Evolutionary conservation across 768 basidiomycete species (phyloP).

Genomic region (Amanita jacksonii): DNA sequence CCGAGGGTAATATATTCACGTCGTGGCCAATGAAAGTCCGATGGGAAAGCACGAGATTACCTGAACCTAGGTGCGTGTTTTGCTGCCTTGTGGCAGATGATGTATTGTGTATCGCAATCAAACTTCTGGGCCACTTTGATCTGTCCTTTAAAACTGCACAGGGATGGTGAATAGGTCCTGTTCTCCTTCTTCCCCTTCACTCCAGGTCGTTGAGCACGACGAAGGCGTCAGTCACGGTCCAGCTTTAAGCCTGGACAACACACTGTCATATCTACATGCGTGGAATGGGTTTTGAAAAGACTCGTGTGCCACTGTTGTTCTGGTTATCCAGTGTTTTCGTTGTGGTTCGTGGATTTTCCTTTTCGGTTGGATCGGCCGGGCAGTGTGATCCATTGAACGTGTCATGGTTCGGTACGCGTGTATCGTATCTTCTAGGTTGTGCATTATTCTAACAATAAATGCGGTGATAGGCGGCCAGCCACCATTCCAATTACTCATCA

Average conservation of each 20-base stretch:
- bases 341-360: conserved; percentile 13
- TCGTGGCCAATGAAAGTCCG: no score
- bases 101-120: neutral
- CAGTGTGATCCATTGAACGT: conserved; percentile 17
- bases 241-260: no score
- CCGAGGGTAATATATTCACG: no score
- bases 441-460: neutral
- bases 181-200: no score
- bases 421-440: neutral
- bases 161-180: no score
- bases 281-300: neutral
- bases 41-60: neutral
- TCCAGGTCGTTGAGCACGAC: no score
- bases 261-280: no score
- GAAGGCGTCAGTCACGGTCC: no score
- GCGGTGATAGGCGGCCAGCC: conserved; percentile 16
- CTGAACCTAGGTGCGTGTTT: neutral
- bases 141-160: neutral
- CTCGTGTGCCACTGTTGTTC: conserved; percentile 1
- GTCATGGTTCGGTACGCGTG: conserved; percentile 18
- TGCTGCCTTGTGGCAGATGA: neutral
- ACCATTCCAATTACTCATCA: conserved; percentile 18
- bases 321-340: neutral
- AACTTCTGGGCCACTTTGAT: neutral
- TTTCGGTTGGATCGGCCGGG: conserved; percentile 14